A percentile compares a stretch with the other conserved stretches of the same genome.
Conservation (phyloP, 2,329 filamentous ascomycete genomes). For the Huntiella bhutanensis region DNA sequence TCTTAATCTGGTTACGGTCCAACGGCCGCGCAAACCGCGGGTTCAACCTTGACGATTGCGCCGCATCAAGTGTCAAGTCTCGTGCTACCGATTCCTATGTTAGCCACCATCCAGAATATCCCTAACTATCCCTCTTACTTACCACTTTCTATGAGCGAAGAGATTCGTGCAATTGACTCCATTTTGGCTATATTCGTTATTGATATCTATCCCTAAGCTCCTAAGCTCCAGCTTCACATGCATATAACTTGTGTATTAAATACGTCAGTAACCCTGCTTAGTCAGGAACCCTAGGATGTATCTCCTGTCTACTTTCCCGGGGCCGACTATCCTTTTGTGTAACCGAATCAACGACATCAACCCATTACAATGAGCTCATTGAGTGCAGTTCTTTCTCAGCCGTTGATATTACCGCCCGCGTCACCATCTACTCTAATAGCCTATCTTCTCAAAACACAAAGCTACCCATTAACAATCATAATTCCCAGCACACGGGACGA, state of each 20-base stretch:
- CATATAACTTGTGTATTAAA: too few relatives aligned
- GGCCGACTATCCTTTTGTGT: too few relatives aligned
- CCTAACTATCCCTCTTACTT: slow-evolving; percentile 17
- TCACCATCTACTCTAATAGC: slow-evolving; percentile 43
- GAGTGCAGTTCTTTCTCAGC: slow-evolving; percentile 10
- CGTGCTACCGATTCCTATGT: slow-evolving; percentile 40
- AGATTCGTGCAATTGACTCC: slow-evolving; percentile 93
- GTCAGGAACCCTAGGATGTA: too few relatives aligned
- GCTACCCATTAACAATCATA: slow-evolving; percentile 45
- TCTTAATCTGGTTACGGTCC: slow-evolving; percentile 74
- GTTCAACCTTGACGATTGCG: slow-evolving; percentile 60
- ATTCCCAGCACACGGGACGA: slow-evolving; percentile 46
- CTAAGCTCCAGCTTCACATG: too few relatives aligned
- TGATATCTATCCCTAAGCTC: too few relatives aligned
- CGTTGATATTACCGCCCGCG: slow-evolving; percentile 31
- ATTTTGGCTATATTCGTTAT: slow-evolving; percentile 27
- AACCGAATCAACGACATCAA: too few relatives aligned
- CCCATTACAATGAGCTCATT: too few relatives aligned
- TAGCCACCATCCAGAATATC: neutral
- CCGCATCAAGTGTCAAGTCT: slow-evolving; percentile 93
- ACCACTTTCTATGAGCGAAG: slow-evolving; percentile 88
- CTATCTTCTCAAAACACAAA: slow-evolving; percentile 38
- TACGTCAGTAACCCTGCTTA: too few relatives aligned
- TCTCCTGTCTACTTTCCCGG: too few relatives aligned
- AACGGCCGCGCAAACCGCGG: slow-evolving; percentile 44